Evolutionary conservation across 352 stramenopile species (phyloP).

Genomic region (Pseudoperonospora humuli): DNA sequence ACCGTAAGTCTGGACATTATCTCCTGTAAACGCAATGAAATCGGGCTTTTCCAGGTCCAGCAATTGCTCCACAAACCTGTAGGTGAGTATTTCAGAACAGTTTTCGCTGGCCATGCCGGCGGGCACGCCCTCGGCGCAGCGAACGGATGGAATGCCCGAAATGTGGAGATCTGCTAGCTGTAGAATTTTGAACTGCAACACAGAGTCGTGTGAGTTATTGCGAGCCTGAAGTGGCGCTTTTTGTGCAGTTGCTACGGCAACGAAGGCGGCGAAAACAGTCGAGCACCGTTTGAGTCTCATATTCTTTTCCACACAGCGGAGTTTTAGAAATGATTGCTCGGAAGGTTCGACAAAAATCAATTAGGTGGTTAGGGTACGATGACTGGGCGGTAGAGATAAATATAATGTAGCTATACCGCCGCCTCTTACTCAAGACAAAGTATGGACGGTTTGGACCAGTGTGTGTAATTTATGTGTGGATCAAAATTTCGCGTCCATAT

Average conservation of each 20-base stretch:
- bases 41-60: constrained; percentile 43
- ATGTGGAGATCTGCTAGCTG: constrained; percentile 53
- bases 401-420: no score
- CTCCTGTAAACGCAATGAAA: constrained; percentile 49
- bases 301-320: background rate
- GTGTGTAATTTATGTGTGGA: no score
- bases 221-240: constrained; percentile 16
- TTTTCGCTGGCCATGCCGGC: constrained; percentile 18
- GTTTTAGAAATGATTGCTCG: constrained; percentile 17
- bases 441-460: no score
- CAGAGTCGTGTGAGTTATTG: constrained; percentile 13
- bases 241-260: background rate
- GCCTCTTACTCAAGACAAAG: no score
- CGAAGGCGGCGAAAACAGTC: background rate
- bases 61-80: constrained; percentile 36
- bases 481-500: no score
- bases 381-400: no score
- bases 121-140: constrained; percentile 17
- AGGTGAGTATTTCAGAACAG: constrained; percentile 43
- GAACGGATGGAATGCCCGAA: constrained; percentile 30
- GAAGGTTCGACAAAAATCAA: background rate
- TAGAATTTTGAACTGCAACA: constrained; percentile 44
- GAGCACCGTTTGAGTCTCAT: constrained; percentile 10
- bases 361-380: no score
- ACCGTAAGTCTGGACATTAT: constrained; percentile 41